A percentile compares a stretch with the other conserved stretches of the same genome.
Conservation (phyloP, 1,284 basidiomycete species). For the Heimioporus punctisporus region DNA sequence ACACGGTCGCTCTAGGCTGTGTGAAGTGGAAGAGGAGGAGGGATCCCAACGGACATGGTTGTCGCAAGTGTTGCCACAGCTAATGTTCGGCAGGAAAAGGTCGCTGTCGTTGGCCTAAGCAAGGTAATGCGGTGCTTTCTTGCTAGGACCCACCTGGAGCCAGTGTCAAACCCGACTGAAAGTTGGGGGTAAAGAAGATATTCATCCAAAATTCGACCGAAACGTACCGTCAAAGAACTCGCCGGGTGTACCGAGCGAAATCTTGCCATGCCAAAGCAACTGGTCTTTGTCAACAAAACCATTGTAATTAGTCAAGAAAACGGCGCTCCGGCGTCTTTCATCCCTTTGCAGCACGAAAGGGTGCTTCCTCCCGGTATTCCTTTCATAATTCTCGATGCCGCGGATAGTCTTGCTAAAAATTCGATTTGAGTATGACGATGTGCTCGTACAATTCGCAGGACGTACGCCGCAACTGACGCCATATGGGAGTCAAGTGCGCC, state of each 20-base stretch:
- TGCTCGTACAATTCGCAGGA: not conserved
- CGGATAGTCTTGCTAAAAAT: not conserved
- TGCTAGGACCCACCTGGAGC: constrained; percentile 21
- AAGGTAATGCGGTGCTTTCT: too few relatives aligned
- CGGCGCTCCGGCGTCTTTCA: not conserved
- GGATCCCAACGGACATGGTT: constrained; percentile 36
- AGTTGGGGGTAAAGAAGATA: not conserved
- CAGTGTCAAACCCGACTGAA: constrained; percentile 40
- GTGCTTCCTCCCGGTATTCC: not conserved
- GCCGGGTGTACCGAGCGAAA: constrained; percentile 32
- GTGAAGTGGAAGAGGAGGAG: constrained; percentile 36
- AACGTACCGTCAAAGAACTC: constrained; percentile 14
- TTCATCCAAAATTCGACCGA: not conserved
- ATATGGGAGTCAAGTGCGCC: constrained; percentile 11
- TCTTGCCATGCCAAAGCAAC: not conserved
- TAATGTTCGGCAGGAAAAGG: constrained; percentile 20
- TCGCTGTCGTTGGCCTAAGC: constrained; percentile 2
- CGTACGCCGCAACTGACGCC: constrained; percentile 12
- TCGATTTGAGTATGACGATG: not conserved
- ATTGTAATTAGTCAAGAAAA: not conserved
- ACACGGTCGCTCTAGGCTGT: constrained; percentile 38
- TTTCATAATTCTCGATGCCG: not conserved
- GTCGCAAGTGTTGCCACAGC: constrained; percentile 29
- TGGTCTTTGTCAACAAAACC: not conserved
- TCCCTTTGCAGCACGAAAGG: not conserved